These are phyloP conservation scores for Crithidia expoeki DNA, from an alignment of 208 protist genomes.

Conservation along the genomic window DNA sequence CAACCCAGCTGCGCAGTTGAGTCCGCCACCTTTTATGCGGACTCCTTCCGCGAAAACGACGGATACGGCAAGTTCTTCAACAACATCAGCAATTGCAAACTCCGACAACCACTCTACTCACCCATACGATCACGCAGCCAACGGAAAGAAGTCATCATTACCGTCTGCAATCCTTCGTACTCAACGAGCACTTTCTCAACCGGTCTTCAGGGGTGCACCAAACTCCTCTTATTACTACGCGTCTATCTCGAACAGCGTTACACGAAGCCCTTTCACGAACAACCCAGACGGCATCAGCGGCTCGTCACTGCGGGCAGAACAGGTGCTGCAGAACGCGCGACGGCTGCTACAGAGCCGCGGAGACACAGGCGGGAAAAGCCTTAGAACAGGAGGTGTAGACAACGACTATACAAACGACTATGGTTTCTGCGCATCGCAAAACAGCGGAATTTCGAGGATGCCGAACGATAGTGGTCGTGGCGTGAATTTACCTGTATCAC, in stretches of 20 bases:
- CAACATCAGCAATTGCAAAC: neutral
- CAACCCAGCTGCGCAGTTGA: neutral
- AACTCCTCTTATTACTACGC: conserved; percentile 20
- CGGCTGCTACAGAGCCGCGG: conserved; percentile 25
- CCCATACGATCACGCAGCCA: neutral
- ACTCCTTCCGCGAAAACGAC: neutral
- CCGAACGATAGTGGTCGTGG: too few species aligned
- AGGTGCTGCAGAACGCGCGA: conserved; percentile 29
- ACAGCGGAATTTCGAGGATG: too few species aligned
- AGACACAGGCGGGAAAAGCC: neutral
- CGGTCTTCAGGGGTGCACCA: neutral
- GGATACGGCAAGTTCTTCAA: neutral
- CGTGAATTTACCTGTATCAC: too few species aligned
- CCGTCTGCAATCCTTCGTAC: neutral
- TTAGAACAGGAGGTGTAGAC: neutral
- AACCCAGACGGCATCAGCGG: neutral
- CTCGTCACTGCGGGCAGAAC: conserved; percentile 20
- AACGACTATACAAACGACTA: neutral
- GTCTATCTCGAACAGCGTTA: conserved; percentile 11
- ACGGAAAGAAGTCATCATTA: too few species aligned
- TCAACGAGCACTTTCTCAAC: neutral
- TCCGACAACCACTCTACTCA: neutral
- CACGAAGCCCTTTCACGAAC: neutral
- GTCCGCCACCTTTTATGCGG: conserved; percentile 14
- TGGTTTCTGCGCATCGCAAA: neutral